phyloP scores from a whole-genome alignment of 805 yeast species.

The Kodamaea hsintzibuensis region DNA sequence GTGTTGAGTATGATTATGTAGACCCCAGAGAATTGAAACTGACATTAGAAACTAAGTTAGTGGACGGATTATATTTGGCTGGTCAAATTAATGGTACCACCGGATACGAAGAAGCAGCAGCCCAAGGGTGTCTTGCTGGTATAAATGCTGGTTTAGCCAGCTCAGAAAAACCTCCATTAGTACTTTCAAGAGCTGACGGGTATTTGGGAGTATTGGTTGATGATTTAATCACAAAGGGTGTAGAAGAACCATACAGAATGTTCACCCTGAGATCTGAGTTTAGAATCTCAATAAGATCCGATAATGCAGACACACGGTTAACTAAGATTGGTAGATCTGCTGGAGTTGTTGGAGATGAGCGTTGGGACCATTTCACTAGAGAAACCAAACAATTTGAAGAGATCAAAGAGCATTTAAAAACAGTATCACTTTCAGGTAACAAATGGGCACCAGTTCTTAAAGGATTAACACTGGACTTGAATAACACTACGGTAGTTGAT shows the following conservation, averaged over 20 bases:
- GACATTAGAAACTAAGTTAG: slow-evolving; percentile 78
- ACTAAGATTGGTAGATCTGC: slow-evolving; percentile 64
- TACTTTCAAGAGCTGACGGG: slow-evolving; percentile 75
- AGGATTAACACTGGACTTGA: slow-evolving; percentile 51
- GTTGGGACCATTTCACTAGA: slow-evolving; percentile 50
- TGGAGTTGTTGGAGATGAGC: slow-evolving; percentile 64
- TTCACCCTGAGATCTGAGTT: slow-evolving; percentile 96
- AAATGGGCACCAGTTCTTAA: slow-evolving; percentile 62
- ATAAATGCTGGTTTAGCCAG: slow-evolving; percentile 80
- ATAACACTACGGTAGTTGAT: slow-evolving; percentile 29
- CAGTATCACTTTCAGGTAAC: slow-evolving; percentile 49
- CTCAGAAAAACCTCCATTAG: slow-evolving; percentile 44
- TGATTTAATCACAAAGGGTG: slow-evolving; percentile 93
- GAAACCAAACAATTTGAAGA: slow-evolving; percentile 49
- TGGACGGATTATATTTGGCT: slow-evolving; percentile 80
- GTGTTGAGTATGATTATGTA: slow-evolving; percentile 97
- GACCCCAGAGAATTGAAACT: slow-evolving; percentile 85
- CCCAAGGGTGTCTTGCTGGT: slow-evolving; percentile 96
- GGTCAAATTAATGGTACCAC: slow-evolving; percentile 99
- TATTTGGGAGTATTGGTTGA: slow-evolving; percentile 91
- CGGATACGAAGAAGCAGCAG: slow-evolving; percentile 98
- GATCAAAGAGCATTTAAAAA: slow-evolving; percentile 47
- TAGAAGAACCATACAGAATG: slow-evolving; percentile 96
- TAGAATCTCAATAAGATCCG: slow-evolving; percentile 85
- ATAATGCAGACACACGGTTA: slow-evolving; percentile 87